phyloP scores from a whole-genome alignment of 495 filamentous ascomycete genomes.

The Mytilinidion resinicola region DNA sequence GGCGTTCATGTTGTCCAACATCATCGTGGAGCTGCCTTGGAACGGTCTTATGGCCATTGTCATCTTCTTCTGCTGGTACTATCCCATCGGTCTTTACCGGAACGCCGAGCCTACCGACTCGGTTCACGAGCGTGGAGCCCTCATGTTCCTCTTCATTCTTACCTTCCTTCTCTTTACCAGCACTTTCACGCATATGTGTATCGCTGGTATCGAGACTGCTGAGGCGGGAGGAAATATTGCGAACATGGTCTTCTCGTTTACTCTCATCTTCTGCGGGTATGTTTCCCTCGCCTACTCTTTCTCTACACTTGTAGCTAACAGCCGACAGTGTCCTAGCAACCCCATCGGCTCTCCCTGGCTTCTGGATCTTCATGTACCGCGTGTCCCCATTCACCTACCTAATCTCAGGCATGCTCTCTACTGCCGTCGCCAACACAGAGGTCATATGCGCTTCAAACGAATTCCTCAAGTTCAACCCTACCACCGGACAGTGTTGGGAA shows the following conservation, averaged over 20 bases:
- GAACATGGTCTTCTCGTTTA: conserved; percentile 56
- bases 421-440: conserved; percentile 35
- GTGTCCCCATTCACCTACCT: conserved; percentile 41
- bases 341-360: conserved; percentile 32
- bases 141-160: conserved; percentile 54
- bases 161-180: conserved; percentile 48
- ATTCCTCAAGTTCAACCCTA: conserved; percentile 34
- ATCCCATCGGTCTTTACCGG: conserved; percentile 37
- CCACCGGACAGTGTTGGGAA: conserved; percentile 24
- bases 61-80: conserved; percentile 51
- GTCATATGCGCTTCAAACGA: conserved; percentile 38
- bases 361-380: conserved; percentile 45
- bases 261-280: conserved; percentile 47
- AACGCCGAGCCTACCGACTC: conserved; percentile 43
- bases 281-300: neutral
- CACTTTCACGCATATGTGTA: conserved; percentile 61
- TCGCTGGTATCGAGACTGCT: conserved; percentile 56
- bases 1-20: conserved; percentile 45
- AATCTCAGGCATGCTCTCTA: conserved; percentile 35
- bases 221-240: conserved; percentile 58
- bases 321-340: conserved; percentile 32
- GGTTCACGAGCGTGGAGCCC: conserved; percentile 47
- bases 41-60: conserved; percentile 45
- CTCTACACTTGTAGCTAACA: conserved; percentile 1
- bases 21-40: conserved; percentile 50